A percentile compares a stretch with the other conserved stretches of the same genome.
Evolutionary conservation across 148 eudicot genomes (phyloP).

Genomic region (Diospyros lotus): DNA sequence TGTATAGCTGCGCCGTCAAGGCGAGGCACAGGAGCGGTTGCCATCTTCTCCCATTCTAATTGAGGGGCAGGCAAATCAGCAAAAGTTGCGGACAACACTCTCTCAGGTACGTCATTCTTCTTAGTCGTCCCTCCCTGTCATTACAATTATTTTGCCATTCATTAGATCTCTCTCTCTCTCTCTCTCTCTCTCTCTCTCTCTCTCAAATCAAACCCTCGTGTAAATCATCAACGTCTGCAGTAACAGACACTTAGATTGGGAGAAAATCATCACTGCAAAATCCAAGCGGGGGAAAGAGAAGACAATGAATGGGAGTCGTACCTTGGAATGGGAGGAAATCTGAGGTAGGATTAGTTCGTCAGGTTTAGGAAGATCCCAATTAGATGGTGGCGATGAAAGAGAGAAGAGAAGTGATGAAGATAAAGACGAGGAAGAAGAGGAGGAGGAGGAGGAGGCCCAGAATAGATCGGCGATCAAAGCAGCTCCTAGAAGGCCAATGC

Average conservation of each 20-base stretch:
- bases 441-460: conserved; percentile 76
- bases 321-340: too few species aligned
- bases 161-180: not conserved
- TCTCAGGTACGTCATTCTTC: conserved; percentile 27
- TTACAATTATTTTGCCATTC: not conserved
- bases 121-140: conserved; percentile 30
- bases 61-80: conserved; percentile 86
- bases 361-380: conserved; percentile 28
- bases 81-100: conserved; percentile 73
- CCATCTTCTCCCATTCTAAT: conserved; percentile 87
- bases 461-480: conserved; percentile 59
- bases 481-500: conserved; percentile 44
- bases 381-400: conserved; percentile 9
- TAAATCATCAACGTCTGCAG: too few species aligned
- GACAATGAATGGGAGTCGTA: too few species aligned
- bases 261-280: too few species aligned
- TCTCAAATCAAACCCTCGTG: too few species aligned
- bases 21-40: conserved; percentile 77
- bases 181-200: too few species aligned
- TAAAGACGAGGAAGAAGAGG: conserved; percentile 26
- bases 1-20: conserved; percentile 96
- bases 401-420: too few species aligned
- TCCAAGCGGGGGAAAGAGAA: too few species aligned
- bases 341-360: conserved; percentile 18
- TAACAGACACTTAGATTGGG: too few species aligned